These are phyloP conservation scores for Colletotrichum sp. DNA, from an alignment of 2,329 filamentous ascomycete genomes.

Conservation along the genomic window DNA sequence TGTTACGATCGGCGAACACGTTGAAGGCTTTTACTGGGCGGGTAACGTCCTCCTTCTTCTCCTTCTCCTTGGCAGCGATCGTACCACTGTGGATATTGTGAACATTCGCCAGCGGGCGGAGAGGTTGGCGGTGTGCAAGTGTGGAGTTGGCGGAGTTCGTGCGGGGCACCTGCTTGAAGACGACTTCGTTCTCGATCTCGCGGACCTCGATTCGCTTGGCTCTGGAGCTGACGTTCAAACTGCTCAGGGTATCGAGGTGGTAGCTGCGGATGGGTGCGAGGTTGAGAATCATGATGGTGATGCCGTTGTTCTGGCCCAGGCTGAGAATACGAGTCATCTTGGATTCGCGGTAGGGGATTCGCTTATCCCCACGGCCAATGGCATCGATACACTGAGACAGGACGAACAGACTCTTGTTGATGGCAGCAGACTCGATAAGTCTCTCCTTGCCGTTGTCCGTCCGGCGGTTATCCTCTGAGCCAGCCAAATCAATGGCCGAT, in stretches of 20 bases:
- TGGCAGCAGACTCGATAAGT: slow-evolving; percentile 92
- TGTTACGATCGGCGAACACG: slow-evolving; percentile 81
- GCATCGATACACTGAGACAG: slow-evolving; percentile 95
- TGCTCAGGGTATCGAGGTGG: slow-evolving; percentile 91
- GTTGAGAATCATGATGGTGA: slow-evolving; percentile 97
- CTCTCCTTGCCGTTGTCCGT: slow-evolving; percentile 94
- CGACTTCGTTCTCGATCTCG: slow-evolving; percentile 93
- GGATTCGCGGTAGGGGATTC: slow-evolving; percentile 91
- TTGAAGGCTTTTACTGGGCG: slow-evolving; percentile 85
- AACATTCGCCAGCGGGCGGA: slow-evolving; percentile 77
- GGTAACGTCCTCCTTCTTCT: slow-evolving; percentile 53
- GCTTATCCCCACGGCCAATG: slow-evolving; percentile 75
- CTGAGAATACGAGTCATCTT: slow-evolving; percentile 97
- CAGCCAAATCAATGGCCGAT: slow-evolving; percentile 92
- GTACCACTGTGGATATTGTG: slow-evolving; percentile 74
- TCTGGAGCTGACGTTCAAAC: slow-evolving; percentile 91
- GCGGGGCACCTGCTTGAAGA: slow-evolving; percentile 78
- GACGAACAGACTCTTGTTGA: slow-evolving; percentile 97
- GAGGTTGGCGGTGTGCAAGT: slow-evolving; percentile 71
- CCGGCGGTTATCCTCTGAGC: slow-evolving; percentile 92
- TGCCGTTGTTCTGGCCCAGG: slow-evolving; percentile 90
- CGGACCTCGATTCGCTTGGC: slow-evolving; percentile 96
- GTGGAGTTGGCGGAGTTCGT: slow-evolving; percentile 44
- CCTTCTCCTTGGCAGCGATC: slow-evolving; percentile 51
- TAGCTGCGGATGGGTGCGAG: slow-evolving; percentile 90